Evolutionary conservation across 2,329 filamentous ascomycete species (phyloP).

Genomic region (Mariannaea elegans): DNA sequence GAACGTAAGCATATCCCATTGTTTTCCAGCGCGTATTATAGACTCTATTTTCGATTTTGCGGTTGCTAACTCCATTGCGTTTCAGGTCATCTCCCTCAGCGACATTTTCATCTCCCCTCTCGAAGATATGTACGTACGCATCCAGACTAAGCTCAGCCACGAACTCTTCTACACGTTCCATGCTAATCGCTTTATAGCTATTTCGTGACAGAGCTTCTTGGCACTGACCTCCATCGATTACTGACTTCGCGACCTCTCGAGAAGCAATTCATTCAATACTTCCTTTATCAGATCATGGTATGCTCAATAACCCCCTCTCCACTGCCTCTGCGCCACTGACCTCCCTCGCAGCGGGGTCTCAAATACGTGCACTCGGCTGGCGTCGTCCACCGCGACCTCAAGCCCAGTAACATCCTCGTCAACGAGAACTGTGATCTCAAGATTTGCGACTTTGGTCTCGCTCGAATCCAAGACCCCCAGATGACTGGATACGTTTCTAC

Average conservation of each 20-base stretch:
- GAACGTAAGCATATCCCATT: constrained; percentile 69
- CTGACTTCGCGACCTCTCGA: constrained; percentile 95
- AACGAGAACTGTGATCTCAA: constrained; percentile 99
- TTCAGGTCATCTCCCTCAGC: constrained; percentile 92
- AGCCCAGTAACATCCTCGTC: constrained; percentile 98
- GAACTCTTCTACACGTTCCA: constrained; percentile 15
- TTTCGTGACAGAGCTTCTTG: constrained; percentile 96
- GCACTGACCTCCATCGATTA: constrained; percentile 94
- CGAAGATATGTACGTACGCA: constrained; percentile 91
- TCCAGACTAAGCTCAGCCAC: constrained; percentile 23
- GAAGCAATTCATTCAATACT: constrained; percentile 99
- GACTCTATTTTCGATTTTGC: background rate
- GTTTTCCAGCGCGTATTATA: background rate
- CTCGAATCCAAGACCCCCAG: constrained; percentile 97
- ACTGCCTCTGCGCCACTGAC: constrained; percentile 23
- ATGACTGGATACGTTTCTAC: constrained; percentile 99
- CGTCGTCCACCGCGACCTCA: constrained; percentile 96
- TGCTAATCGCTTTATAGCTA: constrained; percentile 67
- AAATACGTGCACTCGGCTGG: constrained; percentile 99
- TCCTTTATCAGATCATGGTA: constrained; percentile 98
- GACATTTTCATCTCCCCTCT: constrained; percentile 99
- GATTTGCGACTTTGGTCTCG: constrained; percentile 98
- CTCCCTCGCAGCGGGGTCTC: constrained; percentile 76
- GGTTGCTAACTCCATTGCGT: constrained; percentile 22
- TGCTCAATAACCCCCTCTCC: constrained; percentile 43